Evolutionary conservation across 164 flowering plant genomes (phyloP), one percentile per base, ranked within the genome.

Genomic region (Pachysandra terminalis): DNA sequence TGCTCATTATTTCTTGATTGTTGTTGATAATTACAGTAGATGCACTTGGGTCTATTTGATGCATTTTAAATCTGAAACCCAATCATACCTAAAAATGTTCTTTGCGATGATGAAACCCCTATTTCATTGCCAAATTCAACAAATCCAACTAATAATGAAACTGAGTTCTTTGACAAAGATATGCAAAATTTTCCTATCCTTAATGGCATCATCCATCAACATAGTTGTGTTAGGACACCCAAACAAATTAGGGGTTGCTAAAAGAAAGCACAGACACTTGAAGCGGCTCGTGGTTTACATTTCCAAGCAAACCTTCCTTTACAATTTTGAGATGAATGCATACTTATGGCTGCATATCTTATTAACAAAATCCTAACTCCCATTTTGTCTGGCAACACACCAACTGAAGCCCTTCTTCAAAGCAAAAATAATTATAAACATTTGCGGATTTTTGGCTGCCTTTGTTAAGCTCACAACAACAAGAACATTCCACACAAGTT

Each of bases 1-100:
- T 16, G 57, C 22, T 17, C 25, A 54, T 54, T 37, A 23, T 32
- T 64, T 64, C 55, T 22, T 71, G 2, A 71, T 66, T 9, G 27
- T 71, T 41, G 68, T 64, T 9, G 68, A 64, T 64, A 68, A 71
- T 58, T 56, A 23, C 27, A 41, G 26, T 25, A 9, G 58, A 17
- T 41, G 22, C 25, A 64, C 73, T 57, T 64, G 68, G 73, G 7
- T 64, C 19, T 71, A 24, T 64, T 19, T 64, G 17, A 53, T 64
- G 49, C 24, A 17, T 0, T 37, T 19, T 12, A 54, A 54, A 54
- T 16, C 57, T 54, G 57, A 54, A 54, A 54, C 57, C 5, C 3
- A 54, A n/a, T 14, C 22, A 2, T 6, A n/a, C 21, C 12, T 54
- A 5, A 16, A 59, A 59, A 1, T 14, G 17, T 41, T 63, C 22